Evolutionary conservation across 306 rosid species (phyloP).

Genomic region (Begonia fuchsioides): DNA sequence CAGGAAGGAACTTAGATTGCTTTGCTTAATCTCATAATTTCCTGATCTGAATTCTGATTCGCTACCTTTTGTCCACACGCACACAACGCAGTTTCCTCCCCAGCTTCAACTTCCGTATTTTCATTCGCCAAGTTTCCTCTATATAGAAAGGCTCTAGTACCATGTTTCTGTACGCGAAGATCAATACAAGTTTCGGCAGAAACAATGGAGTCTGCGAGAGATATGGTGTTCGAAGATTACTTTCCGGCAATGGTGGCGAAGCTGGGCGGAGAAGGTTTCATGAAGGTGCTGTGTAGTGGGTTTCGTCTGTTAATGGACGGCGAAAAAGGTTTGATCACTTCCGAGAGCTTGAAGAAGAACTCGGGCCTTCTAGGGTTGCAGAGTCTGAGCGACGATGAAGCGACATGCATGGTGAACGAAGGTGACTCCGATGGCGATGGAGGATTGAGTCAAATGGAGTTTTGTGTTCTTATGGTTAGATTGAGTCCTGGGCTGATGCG

Average conservation of each 20-base stretch:
- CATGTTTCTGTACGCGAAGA: no score
- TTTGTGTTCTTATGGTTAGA: conserved; percentile 72
- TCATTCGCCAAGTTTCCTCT: no score
- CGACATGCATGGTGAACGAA: conserved; percentile 54
- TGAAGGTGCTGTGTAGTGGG: conserved; percentile 63
- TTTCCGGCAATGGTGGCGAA: conserved; percentile 69
- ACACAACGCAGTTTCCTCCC: no score
- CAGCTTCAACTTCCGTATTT: no score
- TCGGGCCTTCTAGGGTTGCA: conserved; percentile 60
- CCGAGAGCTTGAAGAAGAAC: conserved; percentile 72
- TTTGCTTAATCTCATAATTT: no score
- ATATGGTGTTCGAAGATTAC: conserved; percentile 42
- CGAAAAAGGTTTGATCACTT: conserved; percentile 50
- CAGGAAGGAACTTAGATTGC: no score
- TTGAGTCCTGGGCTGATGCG: conserved; percentile 73
- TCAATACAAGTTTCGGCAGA: no score
- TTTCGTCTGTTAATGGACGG: conserved; percentile 50
- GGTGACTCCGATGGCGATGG: conserved; percentile 82
- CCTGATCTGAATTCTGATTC: no score
- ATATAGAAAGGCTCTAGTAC: no score
- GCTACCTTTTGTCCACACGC: no score
- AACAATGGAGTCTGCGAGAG: neutral
- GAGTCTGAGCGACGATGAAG: conserved; percentile 57
- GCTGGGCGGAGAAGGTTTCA: conserved; percentile 55
- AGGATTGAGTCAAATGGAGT: conserved; percentile 65